These are phyloP conservation scores for Leishmania amazonensis DNA, from an alignment of 208 protist genomes.

Conservation along the genomic window DNA sequence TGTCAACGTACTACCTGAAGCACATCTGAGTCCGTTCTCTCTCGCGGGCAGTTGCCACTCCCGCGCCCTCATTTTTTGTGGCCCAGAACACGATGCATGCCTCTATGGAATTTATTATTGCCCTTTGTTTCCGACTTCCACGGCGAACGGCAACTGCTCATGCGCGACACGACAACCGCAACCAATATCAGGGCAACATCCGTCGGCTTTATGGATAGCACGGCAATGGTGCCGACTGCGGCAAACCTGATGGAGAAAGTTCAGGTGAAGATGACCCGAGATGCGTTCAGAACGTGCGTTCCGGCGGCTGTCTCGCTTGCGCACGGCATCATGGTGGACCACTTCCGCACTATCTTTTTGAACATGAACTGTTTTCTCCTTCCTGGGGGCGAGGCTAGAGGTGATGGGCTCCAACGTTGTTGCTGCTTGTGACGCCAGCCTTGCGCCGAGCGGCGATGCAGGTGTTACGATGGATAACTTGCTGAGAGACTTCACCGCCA, in stretches of 20 bases:
- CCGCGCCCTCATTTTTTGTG: neutral
- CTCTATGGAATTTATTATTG: constrained; percentile 4
- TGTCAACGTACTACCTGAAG: constrained; percentile 9
- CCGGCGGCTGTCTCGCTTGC: constrained; percentile 5
- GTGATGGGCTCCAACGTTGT: constrained; percentile 12
- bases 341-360: constrained; percentile 17
- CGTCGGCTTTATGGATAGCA: constrained; percentile 11
- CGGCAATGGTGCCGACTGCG: constrained; percentile 3
- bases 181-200: constrained; percentile 2
- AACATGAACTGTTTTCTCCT: constrained; percentile 17
- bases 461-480: constrained; percentile 7
- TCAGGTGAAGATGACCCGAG: neutral
- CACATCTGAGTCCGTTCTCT: constrained; percentile 1
- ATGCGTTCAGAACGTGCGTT: constrained; percentile 8
- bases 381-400: constrained; percentile 3
- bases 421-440: constrained; percentile 15
- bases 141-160: neutral
- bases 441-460: constrained; percentile 10
- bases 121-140: constrained; percentile 9
- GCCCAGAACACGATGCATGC: constrained; percentile 19
- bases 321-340: constrained; percentile 16
- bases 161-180: constrained; percentile 10
- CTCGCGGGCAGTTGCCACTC: neutral
- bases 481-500: constrained; percentile 16
- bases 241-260: constrained; percentile 13